phyloP scores from a whole-genome alignment of 805 yeast species.

The Schwanniomyces pseudopolymorphus region DNA sequence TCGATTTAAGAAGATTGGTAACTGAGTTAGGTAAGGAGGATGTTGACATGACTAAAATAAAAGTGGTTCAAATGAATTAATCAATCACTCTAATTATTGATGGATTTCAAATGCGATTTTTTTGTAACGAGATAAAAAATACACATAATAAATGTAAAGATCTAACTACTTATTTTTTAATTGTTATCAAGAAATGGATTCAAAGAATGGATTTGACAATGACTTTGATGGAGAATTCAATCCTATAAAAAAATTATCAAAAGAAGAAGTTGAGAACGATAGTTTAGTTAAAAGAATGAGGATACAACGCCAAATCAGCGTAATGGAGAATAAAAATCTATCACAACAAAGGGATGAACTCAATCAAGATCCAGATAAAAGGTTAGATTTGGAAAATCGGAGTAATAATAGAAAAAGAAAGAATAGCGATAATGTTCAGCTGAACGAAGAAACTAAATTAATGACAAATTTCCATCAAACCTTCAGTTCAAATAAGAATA shows the following conservation, averaged over 20 bases:
- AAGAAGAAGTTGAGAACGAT: conserved; percentile 17
- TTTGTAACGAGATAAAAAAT: neutral
- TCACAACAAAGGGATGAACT: neutral
- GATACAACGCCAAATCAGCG: conserved; percentile 7
- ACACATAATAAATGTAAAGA: neutral
- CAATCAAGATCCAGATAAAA: neutral
- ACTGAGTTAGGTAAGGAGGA: conserved; percentile 35
- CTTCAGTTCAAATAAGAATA: neutral
- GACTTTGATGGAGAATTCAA: conserved; percentile 33
- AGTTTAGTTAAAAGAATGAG: conserved; percentile 17
- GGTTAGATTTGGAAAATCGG: neutral
- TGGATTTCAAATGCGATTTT: neutral
- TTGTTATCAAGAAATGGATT: neutral
- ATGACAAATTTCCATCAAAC: neutral
- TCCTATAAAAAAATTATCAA: conserved; percentile 23
- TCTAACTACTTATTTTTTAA: too few relatives aligned
- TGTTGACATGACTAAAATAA: neutral
- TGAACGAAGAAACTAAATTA: neutral
- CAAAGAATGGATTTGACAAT: conserved; percentile 8
- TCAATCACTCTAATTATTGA: neutral
- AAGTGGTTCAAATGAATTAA: too few relatives aligned
- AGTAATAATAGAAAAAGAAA: neutral
- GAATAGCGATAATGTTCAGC: neutral
- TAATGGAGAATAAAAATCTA: conserved; percentile 5
- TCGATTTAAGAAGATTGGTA: conserved; percentile 49